These are phyloP conservation scores for Lichtheimia hyalospora DNA, from an alignment of 371 early-diverging fungal species.

Conservation along the genomic window DNA sequence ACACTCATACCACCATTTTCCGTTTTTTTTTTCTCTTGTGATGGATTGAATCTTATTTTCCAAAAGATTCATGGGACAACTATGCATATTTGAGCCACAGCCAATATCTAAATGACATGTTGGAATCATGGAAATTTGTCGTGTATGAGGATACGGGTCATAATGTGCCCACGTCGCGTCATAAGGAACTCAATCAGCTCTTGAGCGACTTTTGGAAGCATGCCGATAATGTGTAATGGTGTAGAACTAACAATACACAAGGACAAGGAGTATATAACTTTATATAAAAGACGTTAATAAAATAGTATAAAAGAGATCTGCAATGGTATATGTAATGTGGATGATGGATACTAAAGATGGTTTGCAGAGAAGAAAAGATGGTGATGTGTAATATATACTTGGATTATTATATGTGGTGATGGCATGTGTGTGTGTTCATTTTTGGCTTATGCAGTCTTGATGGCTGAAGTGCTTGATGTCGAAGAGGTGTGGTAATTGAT, in stretches of 20 bases:
- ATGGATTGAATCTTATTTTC: neutral
- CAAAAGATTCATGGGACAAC: slow-evolving; percentile 26
- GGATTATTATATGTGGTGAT: no score
- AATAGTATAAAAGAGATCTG: neutral
- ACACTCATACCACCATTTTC: no score
- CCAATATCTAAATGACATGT: slow-evolving; percentile 18
- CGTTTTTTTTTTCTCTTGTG: neutral
- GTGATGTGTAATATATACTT: neutral
- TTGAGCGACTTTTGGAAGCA: slow-evolving; percentile 19
- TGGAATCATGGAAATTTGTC: slow-evolving; percentile 18
- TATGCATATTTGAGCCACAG: slow-evolving; percentile 23
- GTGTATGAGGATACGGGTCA: slow-evolving; percentile 29
- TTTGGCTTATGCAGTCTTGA: slow-evolving; percentile 12
- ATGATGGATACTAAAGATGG: no score
- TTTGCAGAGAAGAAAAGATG: neutral
- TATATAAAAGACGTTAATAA: neutral
- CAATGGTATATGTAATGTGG: neutral
- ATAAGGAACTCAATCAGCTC: slow-evolving; percentile 16
- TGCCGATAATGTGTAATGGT: neutral
- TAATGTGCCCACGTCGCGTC: slow-evolving; percentile 21
- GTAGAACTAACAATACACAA: neutral
- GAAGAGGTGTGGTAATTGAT: neutral
- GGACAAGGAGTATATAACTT: neutral
- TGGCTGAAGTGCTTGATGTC: slow-evolving; percentile 2
- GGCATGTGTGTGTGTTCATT: no score